Base-by-base conservation (phyloP, 768 basidiomycete genomes). In the Lactarius sp. region DNA sequence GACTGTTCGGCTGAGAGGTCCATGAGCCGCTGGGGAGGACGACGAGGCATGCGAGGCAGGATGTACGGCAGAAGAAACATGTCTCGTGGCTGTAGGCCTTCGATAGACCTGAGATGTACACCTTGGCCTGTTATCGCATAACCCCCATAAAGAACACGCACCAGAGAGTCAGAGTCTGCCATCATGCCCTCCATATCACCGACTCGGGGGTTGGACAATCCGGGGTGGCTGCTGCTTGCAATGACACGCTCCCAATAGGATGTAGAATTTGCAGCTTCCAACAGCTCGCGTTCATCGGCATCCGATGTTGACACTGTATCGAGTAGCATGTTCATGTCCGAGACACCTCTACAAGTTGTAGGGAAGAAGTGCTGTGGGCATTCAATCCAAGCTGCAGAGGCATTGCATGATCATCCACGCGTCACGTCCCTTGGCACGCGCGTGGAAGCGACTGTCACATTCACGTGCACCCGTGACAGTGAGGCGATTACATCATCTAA, bases 261-360 rank as follows among this genome's bases (percentile, higher is more conserved):
- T 41, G 27, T 27, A 7, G 47, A 52, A 14, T 42, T 56, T 31
- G 44, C 44, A 37, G 66, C 68, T 41, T 69, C 61, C 6, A 62
- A 51, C 51, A 64, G 4, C 4, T 66, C 62, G 16, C 65, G 65
- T 65, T 66, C 65, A 12, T 60, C 62, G 5, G 41, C 49, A 36
- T 66, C 65, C 4, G 65, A 66, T 5, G 65, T 59, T 55, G 65
- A 66, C 6, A 52, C 56, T 0, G n/a, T 47, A 34, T 66, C 61
- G 20, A 44, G 39, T 8, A 27, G 33, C 46, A n/a, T n/a, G 20
- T 64, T 39, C 62, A 59, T 55, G 13, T 12, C 14, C 31, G 10
- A 47, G 14, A 27, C 22, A 27, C 47, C 10, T 12, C 47, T 20
- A 5, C 44, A 14, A 31, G 33, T 36, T 27, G 51, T n/a, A 53